Percentiles rank a stretch among this genome's conserved stretches.
These are phyloP conservation scores for Physcia stellaris DNA, from an alignment of 495 filamentous ascomycete species.

Conservation along the genomic window DNA sequence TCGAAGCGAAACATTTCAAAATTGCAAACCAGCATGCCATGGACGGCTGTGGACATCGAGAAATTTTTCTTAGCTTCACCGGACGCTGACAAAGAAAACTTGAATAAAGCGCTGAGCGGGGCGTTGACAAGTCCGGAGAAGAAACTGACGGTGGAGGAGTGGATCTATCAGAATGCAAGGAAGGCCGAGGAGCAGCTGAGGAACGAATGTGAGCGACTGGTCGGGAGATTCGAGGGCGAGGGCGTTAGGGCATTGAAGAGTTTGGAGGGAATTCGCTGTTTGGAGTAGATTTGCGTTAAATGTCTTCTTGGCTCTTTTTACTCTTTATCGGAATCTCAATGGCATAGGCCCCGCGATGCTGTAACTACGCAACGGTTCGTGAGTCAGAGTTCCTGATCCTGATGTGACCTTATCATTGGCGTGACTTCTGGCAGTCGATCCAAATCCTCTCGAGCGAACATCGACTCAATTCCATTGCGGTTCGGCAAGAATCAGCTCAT, in stretches of 20 bases:
- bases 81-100: constrained; percentile 40
- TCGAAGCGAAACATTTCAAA: constrained; percentile 46
- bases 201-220: constrained; percentile 65
- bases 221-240: constrained; percentile 68
- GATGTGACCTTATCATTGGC: no score
- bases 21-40: constrained; percentile 48
- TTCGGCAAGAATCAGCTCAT: no score
- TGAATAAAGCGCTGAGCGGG: constrained; percentile 15
- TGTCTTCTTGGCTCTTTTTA: no score
- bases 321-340: no score
- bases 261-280: constrained; percentile 55
- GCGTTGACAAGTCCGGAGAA: constrained; percentile 61
- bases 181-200: constrained; percentile 66
- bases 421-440: no score
- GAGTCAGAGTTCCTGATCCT: no score
- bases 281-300: constrained; percentile 7
- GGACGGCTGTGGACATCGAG: constrained; percentile 63
- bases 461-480: no score
- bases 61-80: constrained; percentile 33
- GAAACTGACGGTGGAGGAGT: constrained; percentile 84
- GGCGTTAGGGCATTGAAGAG: constrained; percentile 61
- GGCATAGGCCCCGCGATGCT: no score
- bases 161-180: constrained; percentile 71
- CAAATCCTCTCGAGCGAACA: no score
- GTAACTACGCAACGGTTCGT: no score